phyloP scores from a whole-genome alignment of 768 basidiomycete species.

The Plicaturopsis crispa region DNA sequence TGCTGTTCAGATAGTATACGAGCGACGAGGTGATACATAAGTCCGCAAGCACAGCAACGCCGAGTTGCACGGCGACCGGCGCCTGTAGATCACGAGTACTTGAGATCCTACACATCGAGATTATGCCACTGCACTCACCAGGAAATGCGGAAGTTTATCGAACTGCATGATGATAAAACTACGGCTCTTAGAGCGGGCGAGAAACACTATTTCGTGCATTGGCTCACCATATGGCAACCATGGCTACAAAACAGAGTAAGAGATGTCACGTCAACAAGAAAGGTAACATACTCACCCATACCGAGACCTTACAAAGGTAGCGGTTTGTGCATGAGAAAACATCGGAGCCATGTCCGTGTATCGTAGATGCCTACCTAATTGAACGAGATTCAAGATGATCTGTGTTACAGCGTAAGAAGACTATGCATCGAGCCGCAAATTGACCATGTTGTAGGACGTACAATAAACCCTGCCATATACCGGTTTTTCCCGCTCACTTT shows the following conservation, averaged over 20 bases:
- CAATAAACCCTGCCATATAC: neutral
- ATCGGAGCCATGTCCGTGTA: neutral
- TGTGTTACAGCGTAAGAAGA: neutral
- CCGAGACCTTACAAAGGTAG: neutral
- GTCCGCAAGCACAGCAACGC: neutral
- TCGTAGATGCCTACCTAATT: neutral
- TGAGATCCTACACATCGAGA: too few species aligned
- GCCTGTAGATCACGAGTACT: too few species aligned
- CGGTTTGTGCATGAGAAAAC: too few species aligned
- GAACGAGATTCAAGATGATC: neutral
- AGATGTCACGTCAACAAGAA: too few species aligned
- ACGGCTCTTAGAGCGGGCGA: neutral
- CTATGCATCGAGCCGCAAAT: neutral
- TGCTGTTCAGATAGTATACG: neutral
- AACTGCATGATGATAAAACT: neutral
- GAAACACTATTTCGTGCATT: neutral
- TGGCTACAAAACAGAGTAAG: too few species aligned
- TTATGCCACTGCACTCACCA: neutral
- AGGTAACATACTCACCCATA: neutral
- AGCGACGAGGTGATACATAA: neutral
- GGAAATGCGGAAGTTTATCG: neutral
- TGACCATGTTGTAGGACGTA: neutral
- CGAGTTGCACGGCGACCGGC: neutral
- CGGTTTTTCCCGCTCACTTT: neutral
- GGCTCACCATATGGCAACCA: too few species aligned